Conservation (phyloP, 2,329 filamentous ascomycete species). For the Epichloe gansuensis region DNA sequence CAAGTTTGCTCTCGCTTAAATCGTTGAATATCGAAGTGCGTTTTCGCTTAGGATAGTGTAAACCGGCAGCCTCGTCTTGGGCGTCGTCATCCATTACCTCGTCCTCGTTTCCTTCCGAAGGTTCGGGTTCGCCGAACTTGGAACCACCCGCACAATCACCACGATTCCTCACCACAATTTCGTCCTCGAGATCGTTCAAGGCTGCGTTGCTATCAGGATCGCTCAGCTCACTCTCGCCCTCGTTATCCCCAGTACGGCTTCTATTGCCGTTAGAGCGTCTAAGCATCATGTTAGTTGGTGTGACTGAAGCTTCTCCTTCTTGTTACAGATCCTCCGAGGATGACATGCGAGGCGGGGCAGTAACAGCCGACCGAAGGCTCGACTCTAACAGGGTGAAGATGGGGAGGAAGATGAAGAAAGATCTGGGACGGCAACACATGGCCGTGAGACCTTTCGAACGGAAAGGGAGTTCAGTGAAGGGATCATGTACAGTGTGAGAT, state of each 20-base stretch:
- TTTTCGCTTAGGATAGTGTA: constrained; percentile 43
- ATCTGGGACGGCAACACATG: not conserved
- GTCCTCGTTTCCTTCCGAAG: constrained; percentile 27
- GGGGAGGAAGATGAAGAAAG: not conserved
- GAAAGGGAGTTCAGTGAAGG: too few relatives aligned
- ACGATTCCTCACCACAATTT: constrained; percentile 38
- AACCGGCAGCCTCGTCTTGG: constrained; percentile 24
- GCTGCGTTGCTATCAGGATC: constrained; percentile 23
- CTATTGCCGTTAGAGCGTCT: constrained; percentile 19
- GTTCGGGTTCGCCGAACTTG: constrained; percentile 15
- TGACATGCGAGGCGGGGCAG: not conserved
- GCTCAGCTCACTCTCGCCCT: constrained; percentile 31
- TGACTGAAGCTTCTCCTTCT: not conserved
- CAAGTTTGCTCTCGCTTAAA: constrained; percentile 34
- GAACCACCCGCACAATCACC: constrained; percentile 20
- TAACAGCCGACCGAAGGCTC: not conserved
- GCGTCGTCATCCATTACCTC: constrained; percentile 30
- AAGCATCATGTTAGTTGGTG: constrained; percentile 13
- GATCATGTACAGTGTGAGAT: not conserved
- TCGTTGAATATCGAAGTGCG: constrained; percentile 37
- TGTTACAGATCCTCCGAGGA: not conserved
- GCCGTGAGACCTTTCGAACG: not conserved
- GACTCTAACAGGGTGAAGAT: not conserved
- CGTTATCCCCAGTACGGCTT: constrained; percentile 24
- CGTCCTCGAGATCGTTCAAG: constrained; percentile 33